Evolutionary conservation across 2,329 filamentous ascomycete genomes (phyloP), one percentile per base, ranked within the genome.

Genomic region (Drechslerella stenobrocha): DNA sequence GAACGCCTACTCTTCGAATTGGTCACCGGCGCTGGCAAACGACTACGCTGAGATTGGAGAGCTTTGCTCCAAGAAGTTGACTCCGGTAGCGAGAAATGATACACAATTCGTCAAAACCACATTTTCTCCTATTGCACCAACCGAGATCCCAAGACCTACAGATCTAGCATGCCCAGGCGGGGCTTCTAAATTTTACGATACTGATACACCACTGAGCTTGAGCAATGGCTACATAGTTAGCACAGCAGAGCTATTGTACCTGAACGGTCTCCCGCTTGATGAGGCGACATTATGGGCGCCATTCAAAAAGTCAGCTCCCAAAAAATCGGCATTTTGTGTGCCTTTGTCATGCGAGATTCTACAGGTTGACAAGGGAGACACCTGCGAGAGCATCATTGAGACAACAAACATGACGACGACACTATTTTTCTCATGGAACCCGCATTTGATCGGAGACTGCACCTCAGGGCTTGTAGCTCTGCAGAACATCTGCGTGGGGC

Each of bases 391-490:
- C 35, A 50, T 57, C 42, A 57, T 57, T 3, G 2, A 48, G 7
- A 2, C 28, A 3, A 44, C 42, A 24, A 22, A 42, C 26, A 57
- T 13, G 1, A 48, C 53, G 13, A 26, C 53, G 13, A 48, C 2
- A n/a, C n/a, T 57, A n/a, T 57, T 48, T 20, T 50, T 57, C 35
- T 50, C 53, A 40, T 57, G 53, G 53, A 57, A 57, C 20, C 53
- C 53, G n/a, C 18, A 42, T 50, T 30, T 57, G 13, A 28, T 57
- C 30, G 53, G 53, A 30, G 42, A 57, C 22, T 57, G 53, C 35
- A 46, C 53, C 15, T 48, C 53, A 2, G 53, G 44, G 13, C 44
- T 57, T 9, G 53, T n/a, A 20, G 7, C 32, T 4, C 30, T 40
- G 15, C 53, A 57, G n/a, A 57, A 50, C 20, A 30, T 57, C 23